Evolutionary conservation across 352 stramenopile species (phyloP).

Genomic region (Plasmopara halstedii): DNA sequence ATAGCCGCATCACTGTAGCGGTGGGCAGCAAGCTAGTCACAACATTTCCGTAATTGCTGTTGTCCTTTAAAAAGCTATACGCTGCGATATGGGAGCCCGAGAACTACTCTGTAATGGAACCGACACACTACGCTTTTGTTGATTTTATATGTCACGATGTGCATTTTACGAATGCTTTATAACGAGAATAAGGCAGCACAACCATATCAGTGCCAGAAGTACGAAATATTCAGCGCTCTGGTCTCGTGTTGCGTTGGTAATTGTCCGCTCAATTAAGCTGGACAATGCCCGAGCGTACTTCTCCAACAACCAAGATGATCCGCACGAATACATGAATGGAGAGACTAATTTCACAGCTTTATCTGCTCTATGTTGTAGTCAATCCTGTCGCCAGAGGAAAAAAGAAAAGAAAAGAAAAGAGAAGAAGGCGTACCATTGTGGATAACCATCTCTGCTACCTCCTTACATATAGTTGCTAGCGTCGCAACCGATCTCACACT

Average conservation of each 20-base stretch:
- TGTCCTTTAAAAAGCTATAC: too few relatives aligned
- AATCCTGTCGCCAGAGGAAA: conserved; percentile 76
- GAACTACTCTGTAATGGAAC: too few relatives aligned
- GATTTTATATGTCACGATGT: too few relatives aligned
- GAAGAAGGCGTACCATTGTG: conserved; percentile 75
- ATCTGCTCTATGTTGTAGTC: conserved; percentile 87
- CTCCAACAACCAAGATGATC: conserved; percentile 35
- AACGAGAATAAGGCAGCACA: conserved; percentile 61
- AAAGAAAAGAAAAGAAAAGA: too few relatives aligned
- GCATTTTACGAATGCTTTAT: conserved; percentile 52
- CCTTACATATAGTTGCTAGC: conserved; percentile 70
- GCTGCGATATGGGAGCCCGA: too few relatives aligned
- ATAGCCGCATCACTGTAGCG: too few relatives aligned
- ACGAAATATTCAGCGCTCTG: conserved; percentile 69
- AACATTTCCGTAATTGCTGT: too few relatives aligned
- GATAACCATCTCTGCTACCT: conserved; percentile 78
- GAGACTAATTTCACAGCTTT: background rate
- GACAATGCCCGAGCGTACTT: conserved; percentile 50
- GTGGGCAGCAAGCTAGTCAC: too few relatives aligned
- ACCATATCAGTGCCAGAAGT: conserved; percentile 46
- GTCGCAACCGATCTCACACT: conserved; percentile 62
- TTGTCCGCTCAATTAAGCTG: conserved; percentile 54
- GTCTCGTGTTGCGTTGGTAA: conserved; percentile 55
- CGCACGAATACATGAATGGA: background rate
- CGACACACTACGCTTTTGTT: too few relatives aligned